phyloP scores from a whole-genome alignment of 129 eudicot species.

The Chrysanthemum seticuspe region DNA sequence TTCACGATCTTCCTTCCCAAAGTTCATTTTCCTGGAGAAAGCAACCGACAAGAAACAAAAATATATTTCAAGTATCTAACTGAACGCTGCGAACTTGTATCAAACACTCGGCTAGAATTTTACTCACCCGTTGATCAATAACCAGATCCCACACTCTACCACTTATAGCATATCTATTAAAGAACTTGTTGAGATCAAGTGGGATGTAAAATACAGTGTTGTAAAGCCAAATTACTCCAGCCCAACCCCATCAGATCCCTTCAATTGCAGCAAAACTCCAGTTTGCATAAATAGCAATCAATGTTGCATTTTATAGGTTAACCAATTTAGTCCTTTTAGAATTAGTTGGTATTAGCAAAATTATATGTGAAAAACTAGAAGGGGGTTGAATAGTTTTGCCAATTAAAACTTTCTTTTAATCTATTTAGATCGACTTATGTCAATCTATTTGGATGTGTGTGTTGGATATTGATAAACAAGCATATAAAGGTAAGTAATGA shows the following conservation, averaged over 20 bases:
- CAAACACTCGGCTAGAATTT: not conserved
- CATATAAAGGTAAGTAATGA: too few species aligned
- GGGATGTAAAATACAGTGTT: slow-evolving; percentile 59
- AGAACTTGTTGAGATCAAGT: slow-evolving; percentile 65
- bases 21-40: slow-evolving; percentile 66
- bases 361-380: too few species aligned
- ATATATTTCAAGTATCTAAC: not conserved
- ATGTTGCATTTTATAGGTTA: slow-evolving; percentile 38
- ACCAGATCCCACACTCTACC: slow-evolving; percentile 81
- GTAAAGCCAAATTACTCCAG: slow-evolving; percentile 78
- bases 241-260: slow-evolving; percentile 91
- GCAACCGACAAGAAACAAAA: slow-evolving; percentile 49
- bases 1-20: slow-evolving; percentile 77
- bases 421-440: too few species aligned
- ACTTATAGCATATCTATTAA: slow-evolving; percentile 56
- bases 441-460: too few species aligned
- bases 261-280: slow-evolving; percentile 72
- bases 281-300: slow-evolving; percentile 77
- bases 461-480: too few species aligned
- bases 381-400: too few species aligned
- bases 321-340: too few species aligned
- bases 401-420: too few species aligned
- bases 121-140: slow-evolving; percentile 65
- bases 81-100: not conserved
- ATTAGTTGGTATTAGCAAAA: too few species aligned